Evolutionary conservation across 345 rosid genomes (phyloP), one percentile per base, ranked within the genome.

Genomic region (Salix koriyanagi): DNA sequence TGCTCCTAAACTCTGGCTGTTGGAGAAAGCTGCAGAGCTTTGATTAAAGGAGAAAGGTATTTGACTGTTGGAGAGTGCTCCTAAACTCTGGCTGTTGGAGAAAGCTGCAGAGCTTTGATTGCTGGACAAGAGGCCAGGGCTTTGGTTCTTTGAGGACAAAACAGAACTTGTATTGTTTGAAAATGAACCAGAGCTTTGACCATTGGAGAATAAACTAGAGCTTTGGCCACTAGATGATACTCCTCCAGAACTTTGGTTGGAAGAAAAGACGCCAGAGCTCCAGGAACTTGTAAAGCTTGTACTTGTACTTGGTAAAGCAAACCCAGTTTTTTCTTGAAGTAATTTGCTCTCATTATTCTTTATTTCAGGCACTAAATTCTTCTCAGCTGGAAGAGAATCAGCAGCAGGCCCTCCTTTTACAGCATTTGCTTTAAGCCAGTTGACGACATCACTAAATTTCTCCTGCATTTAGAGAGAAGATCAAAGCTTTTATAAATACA

Each of bases 391-490:
- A 75, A 70, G 80, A 82, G 87, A 72, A 73, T 82, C 91, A 71
- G 83, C 67, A 39, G 86, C 75, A 69, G 91, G 78, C 74, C 79
- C 91, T 83, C 82, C 88, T 68, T 87, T 82, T 73, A 34, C 84
- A 44, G 85, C 78, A 85, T 89, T 92, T 81, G 83, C 94, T 85
- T 90, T 88, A 67, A 96, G 88, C 99, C 98, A 93, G 78, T 77
- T 80, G 76, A 96, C 97, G 56, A 93, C 94, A 84, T 96, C 97
- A 83, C 81, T 88, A 85, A 93, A 93, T 82, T 90, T 90, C 75
- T 86, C 98, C 99, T 92, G 84, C 81, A 79, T 65, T 15, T 73
- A 76, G 60, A 69, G 19, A 34, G 48, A 16, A 56, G 14, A 70
- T 30, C 21, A 23, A 26, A 70, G 75, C 12, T 30, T 10, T 64